Evolutionary conservation across 2,329 filamentous ascomycete species (phyloP), one percentile per base, ranked within the genome.

Genomic region (Daldinia sp.): DNA sequence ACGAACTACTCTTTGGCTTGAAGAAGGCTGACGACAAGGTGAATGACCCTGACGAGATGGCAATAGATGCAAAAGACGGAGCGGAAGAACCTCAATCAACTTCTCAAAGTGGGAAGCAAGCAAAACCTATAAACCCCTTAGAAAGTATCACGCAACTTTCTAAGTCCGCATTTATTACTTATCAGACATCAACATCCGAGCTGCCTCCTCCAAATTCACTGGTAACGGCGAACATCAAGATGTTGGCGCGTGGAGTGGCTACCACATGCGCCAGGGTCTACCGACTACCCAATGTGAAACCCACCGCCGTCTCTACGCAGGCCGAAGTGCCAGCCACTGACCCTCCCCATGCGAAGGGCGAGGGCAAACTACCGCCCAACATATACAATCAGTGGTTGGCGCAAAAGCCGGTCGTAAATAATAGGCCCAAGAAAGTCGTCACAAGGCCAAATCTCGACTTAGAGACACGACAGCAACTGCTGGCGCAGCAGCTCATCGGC

Each of bases 221-320:
- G 41, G 81, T 90, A 59, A 91, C 89, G 0, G 86, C 94, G 51
- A 87, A 86, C 56, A 83, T 98, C 60, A 89, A 83, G 0, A 84
- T 96, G 51, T 77, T 92, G 7, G 84, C 86, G 42, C 89, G 93
- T 63, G 95, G 96, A 28, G 87, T 91, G 0, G 92, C 90, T 3
- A 84, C 82, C 0, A 82, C 88, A 2, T 92, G 91, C 78, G 93
- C 95, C 3, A 88, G 96, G 39, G 90, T 98, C 71, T 99, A 98
- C 80, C 90, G 93, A 13, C 88, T 98, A 15, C 93, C 95, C n/a
- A 51, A 65, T 28, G 18, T 48, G 1, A 44, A 56, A 20, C 26
- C 65, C 10, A 30, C 20, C 28, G n/a, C 37, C 6, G 2, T 46
- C 23, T 75, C 74, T 51, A 70, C 74, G 0, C 71, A 75, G 58